Evolutionary conservation across 2,329 filamentous ascomycete species (phyloP).

Genomic region (Colletotrichum acutatum): DNA sequence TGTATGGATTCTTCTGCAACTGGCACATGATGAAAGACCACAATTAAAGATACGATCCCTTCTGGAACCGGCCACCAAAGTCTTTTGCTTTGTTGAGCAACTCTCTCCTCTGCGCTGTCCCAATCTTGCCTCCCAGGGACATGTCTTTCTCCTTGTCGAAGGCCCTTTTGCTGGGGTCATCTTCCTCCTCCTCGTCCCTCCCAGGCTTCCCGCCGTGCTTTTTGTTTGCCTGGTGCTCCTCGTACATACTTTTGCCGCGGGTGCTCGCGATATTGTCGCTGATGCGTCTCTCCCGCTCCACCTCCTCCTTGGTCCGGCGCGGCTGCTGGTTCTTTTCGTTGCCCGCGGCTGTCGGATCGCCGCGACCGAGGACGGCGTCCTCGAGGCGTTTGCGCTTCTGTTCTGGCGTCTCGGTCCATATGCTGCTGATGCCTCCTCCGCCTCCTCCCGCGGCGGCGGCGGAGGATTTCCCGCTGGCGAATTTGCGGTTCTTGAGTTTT

Average conservation of each 20-base stretch:
- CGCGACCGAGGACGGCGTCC: conserved; percentile 83
- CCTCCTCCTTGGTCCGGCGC: conserved; percentile 67
- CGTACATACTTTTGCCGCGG: conserved; percentile 68
- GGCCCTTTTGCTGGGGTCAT: conserved; percentile 88
- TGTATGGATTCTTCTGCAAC: background rate
- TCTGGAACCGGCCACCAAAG: conserved; percentile 84
- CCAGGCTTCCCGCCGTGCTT: conserved; percentile 40
- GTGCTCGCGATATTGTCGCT: conserved; percentile 62
- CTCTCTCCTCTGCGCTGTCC: conserved; percentile 78
- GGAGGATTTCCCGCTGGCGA: conserved; percentile 70
- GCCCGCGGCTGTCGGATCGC: conserved; percentile 43
- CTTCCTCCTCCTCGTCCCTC: conserved; percentile 73
- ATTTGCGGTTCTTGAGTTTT: conserved; percentile 83
- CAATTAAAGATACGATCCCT: conserved; percentile 71
- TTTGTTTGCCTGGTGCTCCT: conserved; percentile 62
- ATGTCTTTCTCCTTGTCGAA: conserved; percentile 98
- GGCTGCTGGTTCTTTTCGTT: conserved; percentile 47
- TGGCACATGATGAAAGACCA: background rate
- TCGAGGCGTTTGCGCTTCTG: conserved; percentile 84
- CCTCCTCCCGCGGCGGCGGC: conserved; percentile 42
- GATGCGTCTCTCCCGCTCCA: conserved; percentile 61
- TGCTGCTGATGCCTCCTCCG: conserved; percentile 62
- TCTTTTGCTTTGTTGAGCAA: conserved; percentile 82
- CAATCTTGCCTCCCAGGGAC: conserved; percentile 78
- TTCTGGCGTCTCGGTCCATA: conserved; percentile 94